Evolutionary conservation across 345 rosid species (phyloP), one percentile per base, ranked within the genome.

Genomic region (Melaleuca quinquenervia): DNA sequence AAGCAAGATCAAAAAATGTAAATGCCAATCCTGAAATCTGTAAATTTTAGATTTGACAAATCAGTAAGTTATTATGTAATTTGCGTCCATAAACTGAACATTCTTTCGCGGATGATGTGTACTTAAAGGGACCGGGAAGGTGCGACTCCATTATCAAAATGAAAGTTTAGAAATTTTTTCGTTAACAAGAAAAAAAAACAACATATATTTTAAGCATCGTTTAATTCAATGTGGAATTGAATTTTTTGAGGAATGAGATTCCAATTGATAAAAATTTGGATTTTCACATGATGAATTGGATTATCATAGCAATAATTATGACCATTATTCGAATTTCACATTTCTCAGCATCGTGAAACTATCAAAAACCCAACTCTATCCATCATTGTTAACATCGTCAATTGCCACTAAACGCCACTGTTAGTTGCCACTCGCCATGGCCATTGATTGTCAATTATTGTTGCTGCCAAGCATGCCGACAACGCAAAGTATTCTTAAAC

Each of bases 401-500:
- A 41, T 41, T 4, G 3, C 41, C 41, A 41, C 41, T 41, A 4
- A 41, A 4, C 4, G 41, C 41, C 41, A 41, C 4, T 41, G 41
- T 41, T 9, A 2, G 7, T n/a, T 0, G 0, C 0, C 15, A 0
- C 2, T 3, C 13, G 8, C 1, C 3, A 0, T 32, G 5, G 3
- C 15, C 0, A 1, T 0, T 0, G 0, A 16, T 64, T 4, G 1
- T 64, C 0, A 0, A 10, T 16, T 0, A 5, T 10, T 5, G 15
- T 10, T 21, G 3, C 20, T 62, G 14, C 21, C 0, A 29, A 29
- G 3, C 18, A 21, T 9, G 6, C 0, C 0, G 2, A 12, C 0
- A 0, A 1, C 0, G 13, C 8, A 7, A 36, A 16, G 24, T 32
- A 16, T 32, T 32, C 12, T 70, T 4, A 4, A 12, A 16, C 6